A percentile compares a stretch with the other conserved stretches of the same genome.
phyloP scores from a whole-genome alignment of 2,329 filamentous ascomycete species.

The Ophiocordyceps unilateralis region DNA sequence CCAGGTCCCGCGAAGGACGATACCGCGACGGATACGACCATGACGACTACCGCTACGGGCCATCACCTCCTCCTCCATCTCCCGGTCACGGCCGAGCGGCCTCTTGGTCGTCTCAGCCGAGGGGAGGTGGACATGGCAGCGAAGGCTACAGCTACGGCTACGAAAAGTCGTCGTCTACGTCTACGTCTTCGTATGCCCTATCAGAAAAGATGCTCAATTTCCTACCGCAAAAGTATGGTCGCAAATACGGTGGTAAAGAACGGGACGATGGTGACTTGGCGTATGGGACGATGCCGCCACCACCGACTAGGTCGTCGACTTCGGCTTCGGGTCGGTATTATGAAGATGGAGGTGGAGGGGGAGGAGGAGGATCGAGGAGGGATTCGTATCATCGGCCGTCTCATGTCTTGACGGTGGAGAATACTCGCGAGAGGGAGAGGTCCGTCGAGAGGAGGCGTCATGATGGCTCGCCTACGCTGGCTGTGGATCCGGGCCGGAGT shows the following conservation, averaged over 20 bases:
- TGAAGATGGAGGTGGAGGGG: neutral
- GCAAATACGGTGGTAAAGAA: slow-evolving; percentile 13
- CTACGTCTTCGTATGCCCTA: slow-evolving; percentile 1
- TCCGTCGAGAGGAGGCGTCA: neutral
- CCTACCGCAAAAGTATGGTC: slow-evolving; percentile 30
- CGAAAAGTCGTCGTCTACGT: too few species aligned
- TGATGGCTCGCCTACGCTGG: too few species aligned
- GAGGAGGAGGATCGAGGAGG: neutral
- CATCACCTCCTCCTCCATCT: too few species aligned
- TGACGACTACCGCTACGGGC: too few species aligned
- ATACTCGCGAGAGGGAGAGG: neutral
- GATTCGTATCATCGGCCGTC: neutral
- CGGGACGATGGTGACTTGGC: slow-evolving; percentile 29
- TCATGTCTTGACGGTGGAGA: neutral
- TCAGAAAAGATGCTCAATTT: slow-evolving; percentile 23
- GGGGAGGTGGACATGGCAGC: neutral
- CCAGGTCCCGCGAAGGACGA: neutral
- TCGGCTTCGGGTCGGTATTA: neutral
- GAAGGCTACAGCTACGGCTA: too few species aligned
- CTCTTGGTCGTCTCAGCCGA: too few species aligned
- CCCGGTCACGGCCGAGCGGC: too few species aligned
- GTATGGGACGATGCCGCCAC: slow-evolving; percentile 20
- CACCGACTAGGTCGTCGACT: neutral
- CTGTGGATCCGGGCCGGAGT: neutral
- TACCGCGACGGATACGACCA: slow-evolving; percentile 12